Evolutionary conservation across 768 basidiomycete genomes (phyloP), one percentile per base, ranked within the genome.

Genomic region (Leccinellum luteum): DNA sequence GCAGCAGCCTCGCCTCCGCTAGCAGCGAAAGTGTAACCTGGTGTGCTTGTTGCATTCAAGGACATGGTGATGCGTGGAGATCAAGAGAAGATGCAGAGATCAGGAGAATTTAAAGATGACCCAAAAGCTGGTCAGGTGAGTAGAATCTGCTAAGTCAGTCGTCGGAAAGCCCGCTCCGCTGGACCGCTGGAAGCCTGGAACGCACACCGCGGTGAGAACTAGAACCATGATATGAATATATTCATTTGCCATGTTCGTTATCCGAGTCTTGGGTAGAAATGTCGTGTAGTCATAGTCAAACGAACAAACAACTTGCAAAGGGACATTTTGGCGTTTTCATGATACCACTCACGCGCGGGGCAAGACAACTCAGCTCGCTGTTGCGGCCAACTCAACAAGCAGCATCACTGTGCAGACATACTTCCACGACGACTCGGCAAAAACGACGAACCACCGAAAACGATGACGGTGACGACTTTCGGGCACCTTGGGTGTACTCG

Each of bases 401-500:
- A 10, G 12, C 50, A 43, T n/a, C 48, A 15, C 44, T 14, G 27
- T 57, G 45, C 52, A 66, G 59, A 58, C 19, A 52, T 43, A 44
- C 53, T 34, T 66, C 66, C 25, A 64, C 68, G 21, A 57, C 45
- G 35, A 38, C 61, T 47, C 58, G n/a, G 31, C 56, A 27, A 47
- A 57, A 43, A 3, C 52, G 8, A 34, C 66, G 17, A n/a, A 50
- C 23, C 7, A 27, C 47, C 19, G 57, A 60, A 30, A 63, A 74
- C 54, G 58, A 71, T 21, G n/a, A n/a, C n/a, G 59, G 23, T 21
- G 51, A 43, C 25, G 85, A 86, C 66, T 81, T 83, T 63, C 77
- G 85, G 50, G 83, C 85, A 32, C 76, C 81, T 45, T 85, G 85
- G 85, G 79, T 85, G 44, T 86, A 85, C 64, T 74, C 76, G 41